Evolutionary conservation across 2,329 filamentous ascomycete genomes (phyloP), one percentile per base, ranked within the genome.

Genomic region (Fusarium kyushuense): DNA sequence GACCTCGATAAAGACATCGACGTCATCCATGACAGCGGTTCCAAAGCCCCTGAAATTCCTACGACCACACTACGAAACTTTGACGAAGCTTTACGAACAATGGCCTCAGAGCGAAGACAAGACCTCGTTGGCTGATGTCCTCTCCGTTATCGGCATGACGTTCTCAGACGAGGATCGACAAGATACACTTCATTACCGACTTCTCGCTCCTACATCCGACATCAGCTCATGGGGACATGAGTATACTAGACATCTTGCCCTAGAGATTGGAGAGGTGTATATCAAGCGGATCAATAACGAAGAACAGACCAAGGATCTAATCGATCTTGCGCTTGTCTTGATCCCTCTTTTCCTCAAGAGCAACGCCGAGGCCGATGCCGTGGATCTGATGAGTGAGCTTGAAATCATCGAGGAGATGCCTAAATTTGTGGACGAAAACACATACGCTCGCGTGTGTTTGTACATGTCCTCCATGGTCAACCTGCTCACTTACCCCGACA

Each of bases 401-500:
- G 96, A 99, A 82, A 97, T 97, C 78, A 98, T 99, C 72, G 93
- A 97, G 76, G 84, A 94, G 76, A 92, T 99, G 45, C 90, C 93
- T 58, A 87, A 93, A 71, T 96, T 94, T 74, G 86, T 99, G 53
- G 96, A 99, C 79, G 91, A 96, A 79, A 91, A 98, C 81, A 98
- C 94, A 27, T 99, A 97, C 78, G 85, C 92, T 53, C 86, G 96
- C 76, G 96, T 97, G 57, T 98, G 96, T 78, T 83, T 99, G 72
- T 99, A 99, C 83, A 97, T 99, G 91, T 93, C 97, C 74, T 97
- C 93, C 84, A 98, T 98, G 92, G 96, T 99, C 72, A 97, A 96
- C 76, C 88, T 99, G 21, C 89, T 99, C 78, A 97, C 96, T 54
- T 98, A 97, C 76, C 96, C 96, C 42, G 96, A 99, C 80, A 97